These are phyloP conservation scores for Solanum clarkiae DNA, from an alignment of 257 asterid genomes.

Conservation along the genomic window DNA sequence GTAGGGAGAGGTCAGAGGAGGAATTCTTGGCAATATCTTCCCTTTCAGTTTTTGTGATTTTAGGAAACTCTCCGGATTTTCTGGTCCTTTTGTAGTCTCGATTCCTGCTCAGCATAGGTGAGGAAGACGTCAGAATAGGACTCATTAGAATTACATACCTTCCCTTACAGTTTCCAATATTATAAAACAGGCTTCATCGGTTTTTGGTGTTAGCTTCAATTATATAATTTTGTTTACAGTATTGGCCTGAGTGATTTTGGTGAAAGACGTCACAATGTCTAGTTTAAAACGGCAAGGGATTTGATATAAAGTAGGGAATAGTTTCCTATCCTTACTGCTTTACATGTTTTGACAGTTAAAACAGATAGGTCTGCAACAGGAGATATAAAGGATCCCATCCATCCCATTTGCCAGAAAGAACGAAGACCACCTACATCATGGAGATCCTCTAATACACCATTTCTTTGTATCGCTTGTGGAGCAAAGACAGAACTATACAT, in stretches of 20 bases:
- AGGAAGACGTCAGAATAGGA: not conserved
- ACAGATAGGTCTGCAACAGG: slow-evolving; percentile 20
- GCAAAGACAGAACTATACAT: slow-evolving; percentile 45
- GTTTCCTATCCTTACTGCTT: not conserved
- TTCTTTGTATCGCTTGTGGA: slow-evolving; percentile 64
- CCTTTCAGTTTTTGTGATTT: not conserved
- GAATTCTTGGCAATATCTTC: not conserved
- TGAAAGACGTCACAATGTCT: not conserved
- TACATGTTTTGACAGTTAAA: not conserved
- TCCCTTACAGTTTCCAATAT: not conserved
- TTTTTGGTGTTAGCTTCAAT: not conserved
- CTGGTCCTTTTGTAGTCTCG: not conserved
- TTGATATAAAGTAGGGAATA: not conserved
- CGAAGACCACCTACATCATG: slow-evolving; percentile 20
- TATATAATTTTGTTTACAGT: not conserved
- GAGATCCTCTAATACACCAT: slow-evolving; percentile 41
- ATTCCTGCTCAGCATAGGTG: not conserved
- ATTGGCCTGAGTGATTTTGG: not conserved
- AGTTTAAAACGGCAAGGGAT: not conserved
- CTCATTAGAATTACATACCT: not conserved
- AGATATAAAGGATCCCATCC: slow-evolving; percentile 4
- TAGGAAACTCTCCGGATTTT: not conserved
- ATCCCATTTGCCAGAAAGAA: slow-evolving; percentile 14
- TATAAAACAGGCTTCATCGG: not conserved
- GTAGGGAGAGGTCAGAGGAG: not conserved